Evolutionary conservation across 2,329 filamentous ascomycete species (phyloP).

Genomic region (Sclerotinia glacialis): DNA sequence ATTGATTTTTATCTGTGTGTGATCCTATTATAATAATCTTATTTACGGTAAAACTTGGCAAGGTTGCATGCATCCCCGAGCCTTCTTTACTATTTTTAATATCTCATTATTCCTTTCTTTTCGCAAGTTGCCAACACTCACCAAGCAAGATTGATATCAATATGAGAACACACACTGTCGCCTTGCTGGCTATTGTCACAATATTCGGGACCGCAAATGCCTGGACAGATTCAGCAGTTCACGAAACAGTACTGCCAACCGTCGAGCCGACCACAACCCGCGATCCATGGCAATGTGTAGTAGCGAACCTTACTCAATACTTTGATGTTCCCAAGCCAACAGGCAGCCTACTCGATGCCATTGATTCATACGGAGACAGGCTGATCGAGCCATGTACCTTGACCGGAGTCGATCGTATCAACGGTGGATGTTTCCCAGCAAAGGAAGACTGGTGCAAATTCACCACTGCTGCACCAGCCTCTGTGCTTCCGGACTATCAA

Average conservation of each 20-base stretch:
- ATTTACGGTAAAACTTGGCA: neutral
- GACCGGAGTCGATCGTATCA: neutral
- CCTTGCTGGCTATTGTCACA: neutral
- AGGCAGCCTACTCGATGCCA: neutral
- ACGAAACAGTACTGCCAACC: conserved; percentile 1
- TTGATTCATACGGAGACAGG: conserved; percentile 1
- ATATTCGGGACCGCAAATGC: neutral
- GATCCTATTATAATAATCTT: neutral
- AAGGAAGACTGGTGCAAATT: conserved; percentile 2
- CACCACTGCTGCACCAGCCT: conserved; percentile 6
- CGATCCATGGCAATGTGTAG: conserved; percentile 9
- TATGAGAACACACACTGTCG: conserved; percentile 3
- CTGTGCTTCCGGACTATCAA: conserved; percentile 1
- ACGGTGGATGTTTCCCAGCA: conserved; percentile 3
- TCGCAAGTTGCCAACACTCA: neutral
- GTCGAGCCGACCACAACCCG: neutral
- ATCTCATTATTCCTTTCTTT: neutral
- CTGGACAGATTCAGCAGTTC: conserved; percentile 5
- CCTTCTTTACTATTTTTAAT: neutral
- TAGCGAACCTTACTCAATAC: conserved; percentile 1
- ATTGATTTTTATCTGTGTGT: too few species aligned
- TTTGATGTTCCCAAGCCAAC: conserved; percentile 2
- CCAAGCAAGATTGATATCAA: neutral
- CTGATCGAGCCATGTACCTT: neutral
- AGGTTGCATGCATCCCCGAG: neutral